These are phyloP conservation scores for Vachellia pachyceras DNA, from an alignment of 306 rosid species.

Conservation along the genomic window DNA sequence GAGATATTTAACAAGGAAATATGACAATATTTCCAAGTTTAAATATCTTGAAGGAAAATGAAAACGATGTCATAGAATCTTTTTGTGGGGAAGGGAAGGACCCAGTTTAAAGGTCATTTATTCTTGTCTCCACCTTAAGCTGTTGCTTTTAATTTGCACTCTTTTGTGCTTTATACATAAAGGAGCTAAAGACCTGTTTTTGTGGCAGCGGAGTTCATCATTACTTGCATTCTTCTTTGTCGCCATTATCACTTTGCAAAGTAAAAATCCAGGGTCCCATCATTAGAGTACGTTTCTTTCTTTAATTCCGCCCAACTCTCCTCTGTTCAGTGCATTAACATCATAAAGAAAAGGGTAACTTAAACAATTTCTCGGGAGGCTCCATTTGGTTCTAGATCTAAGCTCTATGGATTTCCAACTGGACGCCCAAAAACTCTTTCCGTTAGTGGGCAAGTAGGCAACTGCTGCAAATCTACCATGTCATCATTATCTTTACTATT, in stretches of 20 bases:
- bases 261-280: conserved; percentile 45
- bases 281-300: conserved; percentile 27
- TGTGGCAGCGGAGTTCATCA: conserved; percentile 80
- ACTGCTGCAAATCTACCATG: not conserved
- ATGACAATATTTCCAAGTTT: conserved; percentile 31
- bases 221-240: conserved; percentile 58
- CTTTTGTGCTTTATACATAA: conserved; percentile 56
- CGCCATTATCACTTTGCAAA: conserved; percentile 64
- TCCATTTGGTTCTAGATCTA: conserved; percentile 5
- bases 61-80: conserved; percentile 44
- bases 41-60: conserved; percentile 38
- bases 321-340: not conserved
- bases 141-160: conserved; percentile 66
- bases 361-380: not conserved
- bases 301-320: not conserved
- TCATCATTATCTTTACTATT: conserved; percentile 17
- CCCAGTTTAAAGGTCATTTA: conserved; percentile 58
- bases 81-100: conserved; percentile 37
- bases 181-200: conserved; percentile 47
- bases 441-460: not conserved
- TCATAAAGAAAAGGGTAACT: not conserved
- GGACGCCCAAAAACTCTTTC: not conserved
- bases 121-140: conserved; percentile 55
- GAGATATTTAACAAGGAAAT: conserved; percentile 55
- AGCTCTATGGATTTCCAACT: too few species aligned